A percentile compares a stretch with the other conserved stretches of the same genome.
Evolutionary conservation across 805 yeast species (phyloP).

Genomic region (Clavispora santaluciae): DNA sequence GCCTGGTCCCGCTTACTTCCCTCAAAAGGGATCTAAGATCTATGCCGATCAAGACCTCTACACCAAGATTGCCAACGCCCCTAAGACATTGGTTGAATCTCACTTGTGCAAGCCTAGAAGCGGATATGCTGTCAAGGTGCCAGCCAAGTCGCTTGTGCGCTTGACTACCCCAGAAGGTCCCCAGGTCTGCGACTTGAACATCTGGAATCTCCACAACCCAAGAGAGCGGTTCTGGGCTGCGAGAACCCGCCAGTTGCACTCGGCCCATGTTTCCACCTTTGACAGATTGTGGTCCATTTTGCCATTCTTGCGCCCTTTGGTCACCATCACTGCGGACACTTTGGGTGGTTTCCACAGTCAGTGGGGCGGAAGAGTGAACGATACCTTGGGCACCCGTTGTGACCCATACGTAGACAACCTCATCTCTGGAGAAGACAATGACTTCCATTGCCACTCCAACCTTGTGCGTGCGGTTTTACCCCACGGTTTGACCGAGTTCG

Average conservation of each 20-base stretch:
- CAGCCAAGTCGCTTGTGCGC: conserved; percentile 54
- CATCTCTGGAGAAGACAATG: conserved; percentile 60
- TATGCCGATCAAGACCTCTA: conserved; percentile 49
- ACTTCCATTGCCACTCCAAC: conserved; percentile 65
- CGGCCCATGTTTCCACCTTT: conserved; percentile 55
- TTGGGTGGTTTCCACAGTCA: conserved; percentile 53
- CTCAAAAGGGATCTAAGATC: conserved; percentile 49
- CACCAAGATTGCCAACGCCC: conserved; percentile 38
- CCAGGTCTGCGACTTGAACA: conserved; percentile 65
- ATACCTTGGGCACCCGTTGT: conserved; percentile 62
- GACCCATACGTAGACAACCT: conserved; percentile 65
- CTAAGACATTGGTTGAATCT: conserved; percentile 39
- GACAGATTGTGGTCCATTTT: conserved; percentile 64
- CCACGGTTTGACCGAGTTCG: conserved; percentile 57
- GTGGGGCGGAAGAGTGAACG: conserved; percentile 64
- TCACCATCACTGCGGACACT: conserved; percentile 60
- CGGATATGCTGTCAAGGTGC: conserved; percentile 60
- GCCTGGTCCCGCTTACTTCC: conserved; percentile 55
- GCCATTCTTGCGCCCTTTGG: conserved; percentile 61
- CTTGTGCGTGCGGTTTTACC: conserved; percentile 56
- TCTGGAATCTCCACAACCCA: conserved; percentile 58
- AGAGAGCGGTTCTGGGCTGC: conserved; percentile 68
- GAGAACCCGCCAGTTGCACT: conserved; percentile 60
- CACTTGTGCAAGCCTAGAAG: conserved; percentile 49
- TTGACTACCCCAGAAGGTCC: conserved; percentile 65